phyloP scores from a whole-genome alignment of 768 basidiomycete species.

The Pleurotus sapidus region DNA sequence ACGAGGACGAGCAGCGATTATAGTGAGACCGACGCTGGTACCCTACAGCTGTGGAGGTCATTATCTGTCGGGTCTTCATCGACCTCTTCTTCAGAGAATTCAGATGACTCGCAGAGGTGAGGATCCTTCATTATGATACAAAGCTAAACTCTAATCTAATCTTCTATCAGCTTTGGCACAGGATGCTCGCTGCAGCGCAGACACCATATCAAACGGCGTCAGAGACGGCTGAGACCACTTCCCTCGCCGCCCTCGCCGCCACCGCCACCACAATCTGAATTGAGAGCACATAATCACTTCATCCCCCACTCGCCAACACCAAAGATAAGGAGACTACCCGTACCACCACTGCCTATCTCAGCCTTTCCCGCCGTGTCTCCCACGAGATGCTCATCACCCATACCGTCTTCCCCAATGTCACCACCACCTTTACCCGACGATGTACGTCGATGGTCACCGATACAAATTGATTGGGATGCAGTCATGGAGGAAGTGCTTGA shows the following conservation, averaged over 20 bases:
- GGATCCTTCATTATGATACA: not conserved
- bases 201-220: slow-evolving; percentile 10
- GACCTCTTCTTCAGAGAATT: not conserved
- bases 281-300: not conserved
- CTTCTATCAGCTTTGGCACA: not conserved
- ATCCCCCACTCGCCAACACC: not conserved
- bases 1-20: not conserved
- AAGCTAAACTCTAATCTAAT: not conserved
- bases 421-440: not conserved
- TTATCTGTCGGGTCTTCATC: not conserved
- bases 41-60: not conserved
- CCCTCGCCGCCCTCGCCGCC: slow-evolving; percentile 9
- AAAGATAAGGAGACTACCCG: slow-evolving; percentile 12
- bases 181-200: slow-evolving; percentile 9
- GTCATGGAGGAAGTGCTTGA: slow-evolving; percentile 9
- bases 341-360: slow-evolving; percentile 7
- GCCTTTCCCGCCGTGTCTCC: slow-evolving; percentile 3
- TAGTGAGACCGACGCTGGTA: not conserved
- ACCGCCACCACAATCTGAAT: not conserved
- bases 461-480: slow-evolving; percentile 15
- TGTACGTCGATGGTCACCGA: slow-evolving; percentile 1
- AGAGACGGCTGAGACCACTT: slow-evolving; percentile 9
- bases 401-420: slow-evolving; percentile 1
- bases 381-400: slow-evolving; percentile 2
- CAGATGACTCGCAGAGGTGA: slow-evolving; percentile 3